These are phyloP conservation scores for Coemansia sp. DNA, from an alignment of 192 early-diverging fungal species.

Conservation along the genomic window DNA sequence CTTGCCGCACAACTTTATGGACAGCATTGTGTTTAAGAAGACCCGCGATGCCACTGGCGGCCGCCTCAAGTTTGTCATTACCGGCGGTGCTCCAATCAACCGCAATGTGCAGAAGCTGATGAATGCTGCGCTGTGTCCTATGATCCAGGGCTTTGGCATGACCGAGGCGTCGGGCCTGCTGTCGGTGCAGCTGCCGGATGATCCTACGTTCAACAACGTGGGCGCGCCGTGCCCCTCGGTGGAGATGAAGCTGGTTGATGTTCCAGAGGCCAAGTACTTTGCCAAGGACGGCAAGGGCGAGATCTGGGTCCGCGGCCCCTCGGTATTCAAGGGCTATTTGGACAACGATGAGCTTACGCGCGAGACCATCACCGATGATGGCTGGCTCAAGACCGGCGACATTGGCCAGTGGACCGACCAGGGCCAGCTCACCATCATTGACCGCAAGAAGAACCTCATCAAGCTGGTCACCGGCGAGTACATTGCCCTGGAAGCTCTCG, in stretches of 20 bases:
- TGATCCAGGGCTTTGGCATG: slow-evolving; percentile 86
- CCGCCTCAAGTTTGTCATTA: slow-evolving; percentile 74
- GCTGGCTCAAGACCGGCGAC: slow-evolving; percentile 90
- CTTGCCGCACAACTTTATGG: slow-evolving; percentile 67
- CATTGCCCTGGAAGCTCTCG: slow-evolving; percentile 93
- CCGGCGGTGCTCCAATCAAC: slow-evolving; percentile 89
- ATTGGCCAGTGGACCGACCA: slow-evolving; percentile 85
- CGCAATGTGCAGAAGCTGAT: slow-evolving; percentile 84
- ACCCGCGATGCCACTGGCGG: slow-evolving; percentile 87
- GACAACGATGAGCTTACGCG: slow-evolving; percentile 74
- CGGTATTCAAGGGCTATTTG: slow-evolving; percentile 79
- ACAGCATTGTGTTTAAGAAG: slow-evolving; percentile 81
- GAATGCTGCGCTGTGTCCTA: slow-evolving; percentile 69
- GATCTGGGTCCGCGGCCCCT: slow-evolving; percentile 79
- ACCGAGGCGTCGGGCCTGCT: slow-evolving; percentile 77
- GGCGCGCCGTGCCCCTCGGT: slow-evolving; percentile 73
- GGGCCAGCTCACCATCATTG: slow-evolving; percentile 85
- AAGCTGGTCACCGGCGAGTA: slow-evolving; percentile 89
- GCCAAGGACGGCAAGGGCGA: slow-evolving; percentile 76
- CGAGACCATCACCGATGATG: slow-evolving; percentile 75
- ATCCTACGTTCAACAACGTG: slow-evolving; percentile 62
- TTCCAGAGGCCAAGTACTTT: slow-evolving; percentile 67
- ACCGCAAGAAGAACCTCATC: slow-evolving; percentile 94
- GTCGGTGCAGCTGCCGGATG: slow-evolving; percentile 61
- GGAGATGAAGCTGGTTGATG: slow-evolving; percentile 84